phyloP scores from a whole-genome alignment of 1,139 yeast species.

The Kodamaea ohmeri region DNA sequence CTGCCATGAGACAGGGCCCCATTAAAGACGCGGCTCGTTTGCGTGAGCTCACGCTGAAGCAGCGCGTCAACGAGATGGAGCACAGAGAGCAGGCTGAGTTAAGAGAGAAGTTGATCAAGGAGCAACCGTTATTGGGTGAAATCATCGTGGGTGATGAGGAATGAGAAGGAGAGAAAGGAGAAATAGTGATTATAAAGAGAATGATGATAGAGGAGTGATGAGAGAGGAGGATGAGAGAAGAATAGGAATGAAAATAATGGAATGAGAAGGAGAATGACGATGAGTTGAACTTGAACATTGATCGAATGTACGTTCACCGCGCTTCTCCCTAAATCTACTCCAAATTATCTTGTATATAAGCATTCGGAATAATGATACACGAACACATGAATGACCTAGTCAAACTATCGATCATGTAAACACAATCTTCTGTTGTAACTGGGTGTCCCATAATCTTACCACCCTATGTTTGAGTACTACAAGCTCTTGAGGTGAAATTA shows the following conservation, averaged over 20 bases:
- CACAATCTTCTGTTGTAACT: no score
- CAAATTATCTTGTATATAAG: no score
- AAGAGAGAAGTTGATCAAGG: constrained; percentile 55
- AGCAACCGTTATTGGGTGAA: constrained; percentile 59
- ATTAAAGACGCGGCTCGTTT: constrained; percentile 70
- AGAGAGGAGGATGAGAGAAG: not conserved
- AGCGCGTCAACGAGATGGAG: constrained; percentile 61
- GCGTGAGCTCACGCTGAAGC: constrained; percentile 33
- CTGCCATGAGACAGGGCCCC: constrained; percentile 74
- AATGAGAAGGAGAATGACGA: not conserved
- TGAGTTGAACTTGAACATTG: no score
- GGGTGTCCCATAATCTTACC: no score
- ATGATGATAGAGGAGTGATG: not conserved
- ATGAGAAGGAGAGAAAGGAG: not conserved
- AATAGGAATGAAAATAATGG: not conserved
- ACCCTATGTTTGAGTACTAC: no score
- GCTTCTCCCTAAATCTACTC: no score
- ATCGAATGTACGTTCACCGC: no score
- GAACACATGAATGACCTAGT: no score
- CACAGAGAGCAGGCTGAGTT: constrained; percentile 73
- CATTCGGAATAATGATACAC: no score
- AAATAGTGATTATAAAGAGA: no score
- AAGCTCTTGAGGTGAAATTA: no score
- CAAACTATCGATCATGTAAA: no score
- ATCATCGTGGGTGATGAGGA: constrained; percentile 32